Evolutionary conservation across 768 basidiomycete species (phyloP), one percentile per base, ranked within the genome.

Genomic region (Termitomyces sp.): DNA sequence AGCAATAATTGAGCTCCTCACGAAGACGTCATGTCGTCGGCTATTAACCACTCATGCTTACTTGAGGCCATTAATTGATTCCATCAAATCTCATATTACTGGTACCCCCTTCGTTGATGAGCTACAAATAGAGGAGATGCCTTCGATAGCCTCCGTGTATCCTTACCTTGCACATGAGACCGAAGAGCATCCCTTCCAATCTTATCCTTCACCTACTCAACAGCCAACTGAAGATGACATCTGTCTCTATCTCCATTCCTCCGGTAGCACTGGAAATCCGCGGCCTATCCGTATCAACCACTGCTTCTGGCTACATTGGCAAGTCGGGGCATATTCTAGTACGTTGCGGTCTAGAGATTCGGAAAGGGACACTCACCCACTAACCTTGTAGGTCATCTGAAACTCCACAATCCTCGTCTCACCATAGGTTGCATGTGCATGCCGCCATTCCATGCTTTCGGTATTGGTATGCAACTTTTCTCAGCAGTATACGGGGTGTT

Each of bases 371-470:
- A 9, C 9, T 41, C 16, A 20, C n/a, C 9, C 39, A 20, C 20
- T 8, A 9, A n/a, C 0, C 9, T 41, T 41, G n/a, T n/a, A 41
- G 39, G 20, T 41, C 20, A 20, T 20, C 4, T 41, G 39, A n/a
- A 41, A 8, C 4, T 41, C 39, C 39, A 41, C 5, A 34, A 50
- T 34, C 49, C 51, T 37, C 51, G 51, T 51, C 26, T 39, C 16
- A 51, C 36, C 5, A 26, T 51, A 12, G 49, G 56, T 41, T 24
- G 15, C 7, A 57, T 57, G 56, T 57, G n/a, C 16, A 13, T 78
- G n/a, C 78, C 78, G 1, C 41, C 75, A 4, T 80, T 80, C 63
- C 76, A 80, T 58, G 65, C 66, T 0, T 58, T 72, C 3, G 76
- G 77, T 2, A 29, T 72, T 8, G 54, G 59, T 9, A 51, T 64